Percentiles rank a stretch among this genome's conserved stretches.
These are phyloP conservation scores for Candida ortonii DNA, from an alignment of 805 yeast genomes.

Conservation along the genomic window DNA sequence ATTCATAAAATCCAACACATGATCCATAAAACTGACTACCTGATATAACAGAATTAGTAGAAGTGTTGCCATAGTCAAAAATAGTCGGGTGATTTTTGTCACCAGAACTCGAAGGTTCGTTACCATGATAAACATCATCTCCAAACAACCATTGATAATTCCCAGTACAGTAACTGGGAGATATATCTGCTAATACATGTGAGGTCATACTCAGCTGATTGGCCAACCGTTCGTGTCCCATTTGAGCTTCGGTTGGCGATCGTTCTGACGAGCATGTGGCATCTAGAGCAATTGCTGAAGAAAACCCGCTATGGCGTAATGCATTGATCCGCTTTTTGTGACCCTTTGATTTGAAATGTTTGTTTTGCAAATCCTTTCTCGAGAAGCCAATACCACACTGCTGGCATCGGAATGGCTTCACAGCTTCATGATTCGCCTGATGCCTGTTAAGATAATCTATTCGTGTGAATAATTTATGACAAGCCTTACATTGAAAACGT, in stretches of 20 bases:
- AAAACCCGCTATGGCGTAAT: too few relatives aligned
- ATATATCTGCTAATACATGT: background rate
- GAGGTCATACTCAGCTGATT: too few relatives aligned
- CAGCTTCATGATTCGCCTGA: slow-evolving; percentile 29
- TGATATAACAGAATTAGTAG: too few relatives aligned
- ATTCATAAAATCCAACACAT: too few relatives aligned
- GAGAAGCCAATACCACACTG: slow-evolving; percentile 30
- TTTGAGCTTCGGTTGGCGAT: too few relatives aligned
- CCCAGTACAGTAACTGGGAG: background rate
- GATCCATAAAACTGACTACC: too few relatives aligned
- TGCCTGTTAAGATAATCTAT: slow-evolving; percentile 32
- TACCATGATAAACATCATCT: slow-evolving; percentile 3
- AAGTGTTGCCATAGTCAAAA: too few relatives aligned
- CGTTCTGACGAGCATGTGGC: too few relatives aligned
- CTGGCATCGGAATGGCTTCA: slow-evolving; percentile 29
- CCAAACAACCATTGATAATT: slow-evolving; percentile 15
- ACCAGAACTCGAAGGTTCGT: slow-evolving; percentile 2
- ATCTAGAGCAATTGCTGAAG: too few relatives aligned
- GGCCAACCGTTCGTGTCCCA: too few relatives aligned
- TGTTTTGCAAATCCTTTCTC: slow-evolving; percentile 33
- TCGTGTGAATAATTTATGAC: slow-evolving; percentile 13
- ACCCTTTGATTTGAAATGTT: slow-evolving; percentile 28
- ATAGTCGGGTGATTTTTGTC: too few relatives aligned
- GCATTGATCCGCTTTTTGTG: slow-evolving; percentile 19
- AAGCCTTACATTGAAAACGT: slow-evolving; percentile 9